Percentiles rank a stretch among this genome's conserved stretches.
Conservation (phyloP, 2,329 filamentous ascomycete genomes). For the Lasiodiplodia gonubiensis region DNA sequence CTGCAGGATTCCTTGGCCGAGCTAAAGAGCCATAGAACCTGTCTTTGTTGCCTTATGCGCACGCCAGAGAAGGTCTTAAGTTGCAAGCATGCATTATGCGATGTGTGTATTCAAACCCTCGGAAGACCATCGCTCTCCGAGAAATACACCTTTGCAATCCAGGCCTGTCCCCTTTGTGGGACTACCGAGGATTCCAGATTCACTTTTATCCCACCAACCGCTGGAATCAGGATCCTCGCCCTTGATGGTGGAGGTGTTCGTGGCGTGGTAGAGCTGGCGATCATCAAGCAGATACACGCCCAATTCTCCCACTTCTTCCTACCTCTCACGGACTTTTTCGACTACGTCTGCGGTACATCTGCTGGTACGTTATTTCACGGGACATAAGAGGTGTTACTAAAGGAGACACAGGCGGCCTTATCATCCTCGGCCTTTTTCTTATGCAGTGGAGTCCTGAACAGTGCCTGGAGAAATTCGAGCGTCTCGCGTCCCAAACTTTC, state of each 20-base stretch:
- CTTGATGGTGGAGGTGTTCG: constrained; percentile 45
- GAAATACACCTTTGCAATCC: constrained; percentile 36
- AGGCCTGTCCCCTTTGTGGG: constrained; percentile 39
- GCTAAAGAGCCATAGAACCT: constrained; percentile 36
- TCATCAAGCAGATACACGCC: constrained; percentile 33
- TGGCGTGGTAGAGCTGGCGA: constrained; percentile 36
- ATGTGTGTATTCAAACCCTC: constrained; percentile 42
- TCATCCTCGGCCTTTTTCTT: constrained; percentile 39
- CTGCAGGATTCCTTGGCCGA: constrained; percentile 12
- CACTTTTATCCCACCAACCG: constrained; percentile 42
- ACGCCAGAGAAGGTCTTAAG: constrained; percentile 40
- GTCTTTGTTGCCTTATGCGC: constrained; percentile 39
- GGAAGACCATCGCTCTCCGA: constrained; percentile 32
- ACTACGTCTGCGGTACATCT: constrained; percentile 39
- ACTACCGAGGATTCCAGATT: constrained; percentile 30
- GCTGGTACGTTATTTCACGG: constrained; percentile 37
- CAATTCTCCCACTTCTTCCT: constrained; percentile 30
- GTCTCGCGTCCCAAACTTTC: constrained; percentile 37
- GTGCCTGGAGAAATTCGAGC: constrained; percentile 36
- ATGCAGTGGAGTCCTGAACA: constrained; percentile 34
- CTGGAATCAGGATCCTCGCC: constrained; percentile 41
- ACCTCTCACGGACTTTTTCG: constrained; percentile 35
- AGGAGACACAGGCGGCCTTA: constrained; percentile 36
- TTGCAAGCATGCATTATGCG: constrained; percentile 45
- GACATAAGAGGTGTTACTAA: too few species aligned